phyloP scores from a whole-genome alignment of 805 yeast genomes.

The Ogataea kodamae region DNA sequence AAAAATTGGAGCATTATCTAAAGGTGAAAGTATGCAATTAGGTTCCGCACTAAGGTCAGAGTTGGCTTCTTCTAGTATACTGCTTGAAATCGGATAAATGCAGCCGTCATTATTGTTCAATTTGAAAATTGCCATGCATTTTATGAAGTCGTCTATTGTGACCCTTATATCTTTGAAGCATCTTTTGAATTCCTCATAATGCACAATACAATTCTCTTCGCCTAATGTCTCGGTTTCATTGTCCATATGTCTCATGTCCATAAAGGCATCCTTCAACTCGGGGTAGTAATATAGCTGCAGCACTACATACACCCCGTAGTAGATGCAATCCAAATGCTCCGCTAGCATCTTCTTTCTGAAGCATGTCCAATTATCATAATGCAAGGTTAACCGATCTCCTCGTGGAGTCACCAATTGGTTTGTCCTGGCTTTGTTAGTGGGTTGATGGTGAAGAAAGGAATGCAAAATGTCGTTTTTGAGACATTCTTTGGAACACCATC shows the following conservation, averaged over 20 bases:
- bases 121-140: constrained; percentile 23
- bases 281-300: constrained; percentile 24
- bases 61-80: constrained; percentile 3
- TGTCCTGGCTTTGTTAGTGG: constrained; percentile 29
- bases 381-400: constrained; percentile 16
- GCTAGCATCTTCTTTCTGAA: constrained; percentile 15
- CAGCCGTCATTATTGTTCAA: constrained; percentile 28
- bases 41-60: too few relatives aligned
- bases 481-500: constrained; percentile 33
- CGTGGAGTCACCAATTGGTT: constrained; percentile 16
- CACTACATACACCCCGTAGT: constrained; percentile 20
- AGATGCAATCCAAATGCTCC: constrained; percentile 17
- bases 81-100: constrained; percentile 26
- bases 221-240: constrained; percentile 10
- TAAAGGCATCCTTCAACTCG: constrained; percentile 15
- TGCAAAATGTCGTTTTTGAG: constrained; percentile 29
- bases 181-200: constrained; percentile 13
- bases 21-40: constrained; percentile 20
- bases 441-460: constrained; percentile 26
- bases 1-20: constrained; percentile 14
- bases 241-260: constrained; percentile 14
- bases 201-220: constrained; percentile 9
- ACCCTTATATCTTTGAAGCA: constrained; percentile 26
- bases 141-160: constrained; percentile 19
- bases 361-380: constrained; percentile 24